A percentile compares a stretch with the other conserved stretches of the same genome.
Evolutionary conservation across 192 early-diverging fungal genomes (phyloP).

Genomic region (Coemansia sp.): DNA sequence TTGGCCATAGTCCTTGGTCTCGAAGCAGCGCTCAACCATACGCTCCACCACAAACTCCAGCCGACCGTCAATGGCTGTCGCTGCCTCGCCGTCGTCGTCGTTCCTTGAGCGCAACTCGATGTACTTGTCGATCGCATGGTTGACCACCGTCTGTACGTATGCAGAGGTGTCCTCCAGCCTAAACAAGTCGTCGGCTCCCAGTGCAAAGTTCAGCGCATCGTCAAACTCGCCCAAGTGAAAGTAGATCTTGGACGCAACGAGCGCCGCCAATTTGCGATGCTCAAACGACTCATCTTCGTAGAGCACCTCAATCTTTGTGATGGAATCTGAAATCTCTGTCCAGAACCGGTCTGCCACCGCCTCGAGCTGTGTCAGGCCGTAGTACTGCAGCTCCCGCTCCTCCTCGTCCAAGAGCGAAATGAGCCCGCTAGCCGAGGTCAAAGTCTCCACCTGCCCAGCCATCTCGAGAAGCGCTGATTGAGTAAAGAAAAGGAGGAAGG

Average conservation of each 20-base stretch:
- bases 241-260: slow-evolving; percentile 99
- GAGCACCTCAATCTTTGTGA: slow-evolving; percentile 83
- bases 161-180: slow-evolving; percentile 79
- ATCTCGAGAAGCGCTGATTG: slow-evolving; percentile 10
- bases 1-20: slow-evolving; percentile 75
- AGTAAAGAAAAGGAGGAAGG: background rate
- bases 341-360: slow-evolving; percentile 92
- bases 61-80: slow-evolving; percentile 66
- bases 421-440: slow-evolving; percentile 70
- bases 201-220: slow-evolving; percentile 93
- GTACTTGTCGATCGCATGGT: slow-evolving; percentile 90
- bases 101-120: slow-evolving; percentile 74
- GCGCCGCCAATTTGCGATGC: slow-evolving; percentile 86
- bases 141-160: slow-evolving; percentile 94
- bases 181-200: slow-evolving; percentile 92
- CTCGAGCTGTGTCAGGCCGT: slow-evolving; percentile 92
- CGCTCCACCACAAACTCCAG: slow-evolving; percentile 90
- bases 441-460: slow-evolving; percentile 35
- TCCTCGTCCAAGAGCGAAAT: slow-evolving; percentile 93
- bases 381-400: slow-evolving; percentile 89
- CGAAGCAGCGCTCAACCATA: slow-evolving; percentile 94
- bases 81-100: slow-evolving; percentile 48
- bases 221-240: slow-evolving; percentile 97
- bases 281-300: slow-evolving; percentile 90
- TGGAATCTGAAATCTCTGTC: slow-evolving; percentile 96